phyloP scores from a whole-genome alignment of 225 moss, liverwort and hornwort species.

The Climacium dendroides region DNA sequence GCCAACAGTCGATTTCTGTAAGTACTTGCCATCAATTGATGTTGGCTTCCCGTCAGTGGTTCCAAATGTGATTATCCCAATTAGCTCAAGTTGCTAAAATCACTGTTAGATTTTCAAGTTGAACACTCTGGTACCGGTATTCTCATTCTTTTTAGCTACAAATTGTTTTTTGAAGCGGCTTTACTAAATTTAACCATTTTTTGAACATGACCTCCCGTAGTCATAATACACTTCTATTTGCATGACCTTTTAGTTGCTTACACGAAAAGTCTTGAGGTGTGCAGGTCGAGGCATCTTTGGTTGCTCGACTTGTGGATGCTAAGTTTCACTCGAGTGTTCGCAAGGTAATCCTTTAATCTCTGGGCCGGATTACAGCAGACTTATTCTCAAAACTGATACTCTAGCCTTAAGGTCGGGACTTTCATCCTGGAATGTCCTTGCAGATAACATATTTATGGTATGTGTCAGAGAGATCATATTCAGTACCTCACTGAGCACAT shows the following conservation, averaged over 20 bases:
- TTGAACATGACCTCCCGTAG: not conserved
- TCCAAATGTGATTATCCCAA: not conserved
- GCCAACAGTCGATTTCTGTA: constrained; percentile 68
- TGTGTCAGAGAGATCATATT: not conserved
- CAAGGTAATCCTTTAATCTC: constrained; percentile 25
- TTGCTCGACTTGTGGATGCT: constrained; percentile 62
- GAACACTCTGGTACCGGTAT: not conserved
- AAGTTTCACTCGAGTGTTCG: constrained; percentile 46
- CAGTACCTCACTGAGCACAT: not conserved
- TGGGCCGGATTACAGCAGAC: not conserved
- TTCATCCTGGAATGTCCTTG: not conserved
- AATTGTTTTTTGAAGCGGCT: not conserved
- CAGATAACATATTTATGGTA: not conserved
- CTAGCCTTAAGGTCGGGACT: not conserved
- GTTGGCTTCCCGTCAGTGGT: not conserved
- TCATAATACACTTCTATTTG: not conserved
- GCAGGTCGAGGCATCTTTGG: constrained; percentile 73
- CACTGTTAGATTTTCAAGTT: not conserved
- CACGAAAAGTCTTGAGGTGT: not conserved
- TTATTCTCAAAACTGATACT: not conserved
- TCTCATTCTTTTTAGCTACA: not conserved
- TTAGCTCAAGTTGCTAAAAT: not conserved
- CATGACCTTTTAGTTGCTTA: not conserved
- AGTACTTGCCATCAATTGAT: not conserved
- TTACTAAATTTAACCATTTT: not conserved